A percentile compares a stretch with the other conserved stretches of the same genome.
These are phyloP conservation scores for Phytophthora capsici DNA, from an alignment of 352 stramenopile species.

Conservation along the genomic window DNA sequence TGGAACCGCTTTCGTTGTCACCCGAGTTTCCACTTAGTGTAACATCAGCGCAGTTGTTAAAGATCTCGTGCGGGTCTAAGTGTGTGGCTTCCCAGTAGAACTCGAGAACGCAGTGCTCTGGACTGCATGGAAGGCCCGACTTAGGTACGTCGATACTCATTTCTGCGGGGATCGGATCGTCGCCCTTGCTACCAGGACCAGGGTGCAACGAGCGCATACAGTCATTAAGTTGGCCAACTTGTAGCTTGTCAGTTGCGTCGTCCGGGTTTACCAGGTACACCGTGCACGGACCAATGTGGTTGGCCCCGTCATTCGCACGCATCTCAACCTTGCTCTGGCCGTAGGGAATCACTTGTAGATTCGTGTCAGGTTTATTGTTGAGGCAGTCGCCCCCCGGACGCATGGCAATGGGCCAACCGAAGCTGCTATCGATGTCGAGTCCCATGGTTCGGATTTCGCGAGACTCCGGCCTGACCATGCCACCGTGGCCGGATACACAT, in stretches of 20 bases:
- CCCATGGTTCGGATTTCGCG: constrained; percentile 49
- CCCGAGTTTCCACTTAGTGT: constrained; percentile 20
- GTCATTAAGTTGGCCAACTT: constrained; percentile 43
- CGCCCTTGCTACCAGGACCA: constrained; percentile 34
- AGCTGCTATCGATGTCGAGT: constrained; percentile 43
- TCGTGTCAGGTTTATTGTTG: constrained; percentile 37
- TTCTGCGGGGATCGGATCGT: constrained; percentile 37
- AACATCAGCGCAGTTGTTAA: constrained; percentile 54
- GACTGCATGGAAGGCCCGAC: constrained; percentile 30
- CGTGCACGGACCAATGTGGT: constrained; percentile 50
- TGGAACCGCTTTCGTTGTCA: constrained; percentile 12
- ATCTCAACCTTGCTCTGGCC: constrained; percentile 46
- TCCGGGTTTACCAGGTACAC: constrained; percentile 44
- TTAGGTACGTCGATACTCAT: constrained; percentile 43
- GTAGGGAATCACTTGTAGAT: constrained; percentile 35
- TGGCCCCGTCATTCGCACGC: constrained; percentile 49
- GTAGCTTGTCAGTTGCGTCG: constrained; percentile 36
- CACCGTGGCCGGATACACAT: constrained; percentile 32
- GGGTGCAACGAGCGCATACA: constrained; percentile 53
- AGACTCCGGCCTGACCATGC: constrained; percentile 41
- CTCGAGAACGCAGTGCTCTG: constrained; percentile 40
- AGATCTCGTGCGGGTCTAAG: constrained; percentile 39
- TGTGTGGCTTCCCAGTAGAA: constrained; percentile 43
- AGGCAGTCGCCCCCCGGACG: constrained; percentile 45
- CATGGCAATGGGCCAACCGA: constrained; percentile 42